A percentile compares a stretch with the other conserved stretches of the same genome.
phyloP scores from a whole-genome alignment of 306 rosid species.

The Acacia crassicarpa region DNA sequence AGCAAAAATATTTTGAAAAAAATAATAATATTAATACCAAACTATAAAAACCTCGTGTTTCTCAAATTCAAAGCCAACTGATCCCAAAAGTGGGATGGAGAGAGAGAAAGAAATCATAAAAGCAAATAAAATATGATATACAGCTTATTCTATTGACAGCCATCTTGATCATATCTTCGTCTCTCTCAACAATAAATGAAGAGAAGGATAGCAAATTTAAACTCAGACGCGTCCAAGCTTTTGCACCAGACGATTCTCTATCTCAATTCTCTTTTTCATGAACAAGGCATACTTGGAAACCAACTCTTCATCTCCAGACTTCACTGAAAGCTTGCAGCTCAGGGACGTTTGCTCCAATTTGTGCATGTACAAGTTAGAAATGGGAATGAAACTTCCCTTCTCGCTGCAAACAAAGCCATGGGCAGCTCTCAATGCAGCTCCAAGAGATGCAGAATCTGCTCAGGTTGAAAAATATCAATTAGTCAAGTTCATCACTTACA shows the following conservation, averaged over 20 bases:
- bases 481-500: neutral
- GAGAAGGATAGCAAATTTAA: neutral
- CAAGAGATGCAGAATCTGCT: constrained; percentile 94
- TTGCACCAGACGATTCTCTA: constrained; percentile 76
- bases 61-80: neutral
- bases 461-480: constrained; percentile 18
- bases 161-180: neutral
- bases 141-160: neutral
- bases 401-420: constrained; percentile 87
- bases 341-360: constrained; percentile 70
- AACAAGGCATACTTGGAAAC: constrained; percentile 60
- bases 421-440: constrained; percentile 96
- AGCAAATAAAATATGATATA: neutral
- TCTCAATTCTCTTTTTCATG: constrained; percentile 79
- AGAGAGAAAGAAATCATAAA: neutral
- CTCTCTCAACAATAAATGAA: neutral
- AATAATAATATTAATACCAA: neutral
- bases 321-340: constrained; percentile 62
- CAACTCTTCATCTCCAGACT: constrained; percentile 58
- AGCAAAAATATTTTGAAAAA: neutral
- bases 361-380: constrained; percentile 63
- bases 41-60: neutral
- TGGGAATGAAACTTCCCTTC: constrained; percentile 68
- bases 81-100: neutral
- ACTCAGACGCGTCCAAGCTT: constrained; percentile 64